Evolutionary conservation across 352 stramenopile genomes (phyloP), one percentile per base, ranked within the genome.

Genomic region (Phytophthora pini): DNA sequence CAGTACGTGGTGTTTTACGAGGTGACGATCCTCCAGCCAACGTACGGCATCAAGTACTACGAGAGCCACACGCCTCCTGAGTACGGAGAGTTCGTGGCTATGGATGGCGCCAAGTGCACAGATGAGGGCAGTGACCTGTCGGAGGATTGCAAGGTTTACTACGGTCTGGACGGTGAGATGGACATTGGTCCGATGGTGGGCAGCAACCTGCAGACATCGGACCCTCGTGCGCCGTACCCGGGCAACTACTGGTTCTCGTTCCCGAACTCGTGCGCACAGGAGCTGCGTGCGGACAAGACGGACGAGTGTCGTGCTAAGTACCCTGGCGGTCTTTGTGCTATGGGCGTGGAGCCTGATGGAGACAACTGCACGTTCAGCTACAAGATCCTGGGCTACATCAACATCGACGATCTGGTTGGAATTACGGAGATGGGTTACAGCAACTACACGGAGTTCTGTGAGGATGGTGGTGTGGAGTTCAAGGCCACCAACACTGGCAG

Each of bases 211-310:
- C 59, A 80, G 55, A 72, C 78, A 47, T 79, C 57, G 8, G 80
- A 93, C 13, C 34, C 55, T 2, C 58, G 74, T 6, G 86, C 86
- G 20, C 86, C 84, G 52, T 93, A 94, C 78, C 79, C 79, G 2
- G 77, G 81, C 66, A 90, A 88, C 63, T 86, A 86, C 72, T 93
- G 83, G 86, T 93, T 88, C 66, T 94, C 86, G 57, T 92, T 76
- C 74, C 84, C 86, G 5, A 91, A 90, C 65, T 85, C 63, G 9
- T 93, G 82, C n/a, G 78, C 75, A 5, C 61, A 71, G 34, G 24
- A 80, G 29, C 52, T 80, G 24, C 87, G 74, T 70, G 54, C 24
- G 0, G 55, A 73, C 43, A 91, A 87, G 72, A 87, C 73, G 22
- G 69, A 65, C 22, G 54, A 57, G 41, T 87, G 76, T 52, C 77